A percentile compares a stretch with the other conserved stretches of the same genome.
These are phyloP conservation scores for Magnolia officinalis DNA, from an alignment of 164 flowering plant genomes.

Conservation along the genomic window DNA sequence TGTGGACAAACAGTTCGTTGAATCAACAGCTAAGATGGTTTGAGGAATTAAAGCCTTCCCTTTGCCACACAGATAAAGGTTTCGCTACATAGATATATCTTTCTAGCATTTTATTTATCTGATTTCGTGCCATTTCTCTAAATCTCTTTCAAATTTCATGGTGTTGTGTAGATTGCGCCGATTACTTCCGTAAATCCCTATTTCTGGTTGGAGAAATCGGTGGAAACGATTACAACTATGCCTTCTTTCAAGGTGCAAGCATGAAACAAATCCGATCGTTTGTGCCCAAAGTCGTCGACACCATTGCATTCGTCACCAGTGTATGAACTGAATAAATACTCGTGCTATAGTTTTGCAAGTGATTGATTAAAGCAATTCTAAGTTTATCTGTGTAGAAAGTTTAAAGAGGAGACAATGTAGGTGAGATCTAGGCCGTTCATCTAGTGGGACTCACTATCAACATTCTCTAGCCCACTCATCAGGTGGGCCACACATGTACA, in stretches of 20 bases:
- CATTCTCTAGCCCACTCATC: neutral
- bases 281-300: constrained; percentile 37
- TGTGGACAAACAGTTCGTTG: constrained; percentile 38
- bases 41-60: constrained; percentile 37
- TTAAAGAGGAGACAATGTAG: neutral
- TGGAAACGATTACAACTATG: constrained; percentile 52
- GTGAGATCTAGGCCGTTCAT: neutral
- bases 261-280: constrained; percentile 19
- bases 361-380: neutral
- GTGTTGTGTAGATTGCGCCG: constrained; percentile 30
- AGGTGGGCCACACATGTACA: too few species aligned
- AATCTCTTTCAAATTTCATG: neutral
- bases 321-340: constrained; percentile 21
- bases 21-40: constrained; percentile 53
- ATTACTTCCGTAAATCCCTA: constrained; percentile 38
- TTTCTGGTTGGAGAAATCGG: constrained; percentile 73
- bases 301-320: constrained; percentile 25
- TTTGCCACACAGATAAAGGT: constrained; percentile 43
- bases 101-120: neutral
- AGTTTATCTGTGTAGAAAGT: too few species aligned
- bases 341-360: neutral
- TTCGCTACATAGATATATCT: neutral
- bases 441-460: neutral
- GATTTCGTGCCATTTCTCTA: neutral
- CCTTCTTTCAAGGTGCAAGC: constrained; percentile 23